phyloP scores from a whole-genome alignment of 805 yeast species.

The Kuraishia molischiana region DNA sequence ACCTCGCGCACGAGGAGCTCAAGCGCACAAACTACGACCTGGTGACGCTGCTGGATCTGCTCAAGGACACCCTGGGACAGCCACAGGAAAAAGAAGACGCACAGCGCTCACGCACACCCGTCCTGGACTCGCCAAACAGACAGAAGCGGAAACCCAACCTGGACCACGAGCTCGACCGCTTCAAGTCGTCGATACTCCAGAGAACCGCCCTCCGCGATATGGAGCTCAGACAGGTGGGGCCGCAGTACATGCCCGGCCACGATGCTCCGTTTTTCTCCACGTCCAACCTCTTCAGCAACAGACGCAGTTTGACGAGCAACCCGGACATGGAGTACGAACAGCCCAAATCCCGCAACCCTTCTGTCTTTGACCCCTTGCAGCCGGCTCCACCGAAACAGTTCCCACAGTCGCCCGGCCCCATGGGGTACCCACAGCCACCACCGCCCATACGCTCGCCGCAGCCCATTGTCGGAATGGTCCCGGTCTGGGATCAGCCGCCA shows the following conservation, averaged over 20 bases:
- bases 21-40: constrained; percentile 42
- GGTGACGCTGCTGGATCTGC: constrained; percentile 36
- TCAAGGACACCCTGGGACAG: constrained; percentile 13
- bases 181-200: constrained; percentile 17
- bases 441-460: neutral
- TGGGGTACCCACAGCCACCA: neutral
- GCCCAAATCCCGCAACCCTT: constrained; percentile 24
- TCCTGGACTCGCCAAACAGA: neutral
- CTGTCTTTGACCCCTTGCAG: constrained; percentile 26
- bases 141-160: neutral
- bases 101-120: neutral
- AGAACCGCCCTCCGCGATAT: constrained; percentile 5
- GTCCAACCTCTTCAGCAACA: constrained; percentile 3
- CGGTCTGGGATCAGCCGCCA: neutral
- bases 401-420: neutral
- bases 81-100: neutral
- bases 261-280: constrained; percentile 5
- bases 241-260: constrained; percentile 1
- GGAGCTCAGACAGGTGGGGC: constrained; percentile 2
- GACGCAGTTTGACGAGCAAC: constrained; percentile 4
- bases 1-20: constrained; percentile 35
- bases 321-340: neutral
- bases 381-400: constrained; percentile 8
- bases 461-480: neutral
- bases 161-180: constrained; percentile 14